Base-by-base conservation (phyloP, 2,329 filamentous ascomycete species). In the Talaromyces sp. region DNA sequence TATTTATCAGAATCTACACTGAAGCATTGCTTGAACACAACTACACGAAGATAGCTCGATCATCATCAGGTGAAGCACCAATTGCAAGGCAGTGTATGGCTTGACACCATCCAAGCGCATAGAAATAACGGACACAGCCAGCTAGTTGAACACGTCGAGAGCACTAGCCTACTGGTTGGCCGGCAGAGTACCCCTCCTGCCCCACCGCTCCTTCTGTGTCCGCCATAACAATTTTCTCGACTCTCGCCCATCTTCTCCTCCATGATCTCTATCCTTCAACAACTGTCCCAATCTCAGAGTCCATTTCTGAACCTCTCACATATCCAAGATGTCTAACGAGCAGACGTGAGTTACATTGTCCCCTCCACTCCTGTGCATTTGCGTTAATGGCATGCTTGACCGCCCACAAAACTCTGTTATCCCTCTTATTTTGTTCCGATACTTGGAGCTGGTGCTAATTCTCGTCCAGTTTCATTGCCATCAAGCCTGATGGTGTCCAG, bases 401-500 rank as follows among this genome's bases (percentile, higher is more conserved):
- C 63, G 31, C 47, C 58, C 59, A 54, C 47, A 27, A 63, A 47
- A 59, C 52, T 66, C 59, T 56, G 39, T n/a, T 43, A 66, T 66
- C 67, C 70, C 69, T 54, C 57, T 68, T 69, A 68, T 64, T 19
- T 15, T 35, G 25, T n/a, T 41, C 54, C 3, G 27, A 47, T 67
- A 67, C 64, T 50, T 50, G 11, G 43, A 67, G 15, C 63, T 69
- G 61, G 72, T 72, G 71, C 75, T 79, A 73, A 80, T 66, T 60
- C 67, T 68, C 73, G 68, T 66, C 73, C 77, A 98, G 94, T 86
- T 98, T 98, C 91, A 98, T 98, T 88, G 95, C 95, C 81, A 92
- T 99, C 89, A 99, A 99, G 93, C 95, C 94, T 76, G 95, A 98
- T 85, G 95, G 95, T 82, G 95, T 98, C 85, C 95, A 97, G 90